phyloP scores from a whole-genome alignment of 148 eudicot species.

The Arbutus unedo region DNA sequence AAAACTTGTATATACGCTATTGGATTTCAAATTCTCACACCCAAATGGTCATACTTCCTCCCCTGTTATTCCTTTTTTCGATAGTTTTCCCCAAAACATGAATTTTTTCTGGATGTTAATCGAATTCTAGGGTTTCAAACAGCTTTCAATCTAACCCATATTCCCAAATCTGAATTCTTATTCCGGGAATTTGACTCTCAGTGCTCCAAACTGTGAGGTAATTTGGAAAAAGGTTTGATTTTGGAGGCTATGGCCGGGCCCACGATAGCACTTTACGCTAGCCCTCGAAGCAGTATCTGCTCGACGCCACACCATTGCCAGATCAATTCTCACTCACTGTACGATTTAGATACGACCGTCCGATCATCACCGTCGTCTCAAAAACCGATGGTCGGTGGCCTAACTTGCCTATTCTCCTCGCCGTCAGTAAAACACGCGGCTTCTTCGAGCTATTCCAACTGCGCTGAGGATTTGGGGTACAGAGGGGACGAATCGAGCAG shows the following conservation, averaged over 20 bases:
- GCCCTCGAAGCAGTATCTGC: constrained; percentile 62
- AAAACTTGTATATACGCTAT: neutral
- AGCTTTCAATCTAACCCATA: neutral
- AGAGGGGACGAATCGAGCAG: constrained; percentile 47
- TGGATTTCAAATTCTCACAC: neutral
- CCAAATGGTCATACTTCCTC: neutral
- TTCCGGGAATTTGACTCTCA: neutral
- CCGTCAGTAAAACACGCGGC: constrained; percentile 42
- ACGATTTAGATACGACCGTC: constrained; percentile 56
- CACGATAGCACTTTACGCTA: constrained; percentile 74
- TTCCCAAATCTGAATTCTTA: neutral
- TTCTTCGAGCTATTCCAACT: constrained; percentile 30
- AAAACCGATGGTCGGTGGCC: constrained; percentile 54
- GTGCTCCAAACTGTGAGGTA: neutral
- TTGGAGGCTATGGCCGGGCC: constrained; percentile 60
- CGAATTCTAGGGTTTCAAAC: constrained; percentile 6
- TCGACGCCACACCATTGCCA: constrained; percentile 55
- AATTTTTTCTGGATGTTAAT: constrained; percentile 10
- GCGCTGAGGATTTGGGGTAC: constrained; percentile 41
- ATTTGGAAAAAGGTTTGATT: neutral
- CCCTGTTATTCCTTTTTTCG: neutral
- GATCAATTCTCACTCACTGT: constrained; percentile 49
- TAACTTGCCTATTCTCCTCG: constrained; percentile 51
- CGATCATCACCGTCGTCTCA: constrained; percentile 54
- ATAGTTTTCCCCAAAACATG: neutral